phyloP scores from a whole-genome alignment of 257 asterid genomes.

The Solanum boliviense region DNA sequence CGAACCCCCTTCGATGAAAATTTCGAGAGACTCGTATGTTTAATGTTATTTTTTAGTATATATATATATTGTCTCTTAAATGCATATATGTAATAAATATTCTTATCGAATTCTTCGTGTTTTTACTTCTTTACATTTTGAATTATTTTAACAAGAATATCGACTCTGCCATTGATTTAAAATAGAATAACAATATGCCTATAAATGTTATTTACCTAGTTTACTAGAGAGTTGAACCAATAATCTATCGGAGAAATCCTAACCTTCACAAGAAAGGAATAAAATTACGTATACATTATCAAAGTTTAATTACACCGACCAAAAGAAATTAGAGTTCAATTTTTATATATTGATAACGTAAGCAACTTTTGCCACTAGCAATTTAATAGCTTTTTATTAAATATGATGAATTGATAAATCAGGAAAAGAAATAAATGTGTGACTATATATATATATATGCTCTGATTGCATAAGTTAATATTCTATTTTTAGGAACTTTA shows the following conservation, averaged over 20 bases:
- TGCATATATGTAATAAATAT: neutral
- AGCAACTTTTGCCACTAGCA: neutral
- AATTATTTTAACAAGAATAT: neutral
- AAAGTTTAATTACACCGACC: neutral
- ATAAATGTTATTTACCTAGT: neutral
- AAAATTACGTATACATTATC: neutral
- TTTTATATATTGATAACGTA: neutral
- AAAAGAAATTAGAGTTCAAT: neutral
- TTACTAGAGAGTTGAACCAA: neutral
- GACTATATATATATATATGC: neutral
- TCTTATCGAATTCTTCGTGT: neutral
- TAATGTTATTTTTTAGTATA: no score
- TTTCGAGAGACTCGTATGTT: no score
- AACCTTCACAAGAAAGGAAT: neutral
- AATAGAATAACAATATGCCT: neutral
- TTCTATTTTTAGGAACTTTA: neutral
- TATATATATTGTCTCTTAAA: no score
- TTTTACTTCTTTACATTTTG: neutral
- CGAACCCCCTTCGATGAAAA: no score
- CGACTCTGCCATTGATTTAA: neutral
- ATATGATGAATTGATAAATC: neutral
- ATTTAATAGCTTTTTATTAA: neutral
- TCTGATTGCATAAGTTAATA: neutral
- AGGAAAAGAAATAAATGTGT: neutral
- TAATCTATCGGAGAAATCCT: neutral